Percentiles rank a stretch among this genome's conserved stretches.
phyloP scores from a whole-genome alignment of 177 flowering plant genomes.

The Vitis hybrid region DNA sequence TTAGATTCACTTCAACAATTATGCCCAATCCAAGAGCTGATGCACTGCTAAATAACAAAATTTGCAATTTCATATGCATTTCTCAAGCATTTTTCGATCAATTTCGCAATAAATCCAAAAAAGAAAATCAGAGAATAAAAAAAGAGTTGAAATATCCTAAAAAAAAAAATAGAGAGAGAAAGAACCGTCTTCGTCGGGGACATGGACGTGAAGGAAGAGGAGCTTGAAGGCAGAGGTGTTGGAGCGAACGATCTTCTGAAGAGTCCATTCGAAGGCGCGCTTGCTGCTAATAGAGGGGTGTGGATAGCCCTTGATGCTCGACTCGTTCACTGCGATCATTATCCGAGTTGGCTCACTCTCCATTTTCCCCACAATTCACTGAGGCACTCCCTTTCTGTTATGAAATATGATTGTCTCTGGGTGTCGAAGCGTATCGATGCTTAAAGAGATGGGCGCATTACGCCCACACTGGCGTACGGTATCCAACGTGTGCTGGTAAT shows the following conservation, averaged over 20 bases:
- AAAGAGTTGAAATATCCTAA: neutral
- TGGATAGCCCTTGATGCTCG: slow-evolving; percentile 86
- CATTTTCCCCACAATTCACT: neutral
- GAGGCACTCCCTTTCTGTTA: slow-evolving; percentile 2
- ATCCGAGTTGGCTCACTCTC: slow-evolving; percentile 59
- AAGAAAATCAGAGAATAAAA: neutral
- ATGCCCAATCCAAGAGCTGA: no score
- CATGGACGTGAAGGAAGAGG: slow-evolving; percentile 89
- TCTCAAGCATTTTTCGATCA: no score
- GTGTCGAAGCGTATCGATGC: no score
- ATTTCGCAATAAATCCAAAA: no score
- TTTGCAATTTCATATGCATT: neutral
- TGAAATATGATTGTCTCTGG: neutral
- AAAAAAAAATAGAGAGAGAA: slow-evolving; percentile 20
- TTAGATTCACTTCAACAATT: no score
- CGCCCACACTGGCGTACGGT: neutral
- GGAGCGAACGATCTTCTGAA: slow-evolving; percentile 77
- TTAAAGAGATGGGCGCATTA: neutral
- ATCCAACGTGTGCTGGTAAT: neutral
- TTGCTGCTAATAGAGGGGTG: slow-evolving; percentile 87
- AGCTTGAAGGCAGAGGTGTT: slow-evolving; percentile 75
- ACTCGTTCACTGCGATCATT: slow-evolving; percentile 87
- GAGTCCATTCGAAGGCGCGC: slow-evolving; percentile 88
- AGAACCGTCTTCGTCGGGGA: slow-evolving; percentile 92
- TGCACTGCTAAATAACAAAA: no score